Conservation (phyloP, 164 flowering plant species). For the Brasenia schreberi region DNA sequence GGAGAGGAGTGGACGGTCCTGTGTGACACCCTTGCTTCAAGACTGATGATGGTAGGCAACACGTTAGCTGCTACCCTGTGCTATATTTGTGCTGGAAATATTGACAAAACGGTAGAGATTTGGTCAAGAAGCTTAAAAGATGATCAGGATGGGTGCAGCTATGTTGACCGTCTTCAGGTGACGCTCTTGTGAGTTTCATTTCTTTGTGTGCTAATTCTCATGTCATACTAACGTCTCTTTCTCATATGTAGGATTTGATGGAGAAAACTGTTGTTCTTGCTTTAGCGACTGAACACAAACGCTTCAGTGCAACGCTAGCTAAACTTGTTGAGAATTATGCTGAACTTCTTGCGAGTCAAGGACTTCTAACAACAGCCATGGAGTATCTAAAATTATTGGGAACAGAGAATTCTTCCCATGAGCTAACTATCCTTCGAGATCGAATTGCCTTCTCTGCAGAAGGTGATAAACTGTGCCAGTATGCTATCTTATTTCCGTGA, state of each 20-base stretch:
- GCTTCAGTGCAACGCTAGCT: conserved; percentile 62
- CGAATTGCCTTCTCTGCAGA: conserved; percentile 58
- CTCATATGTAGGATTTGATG: conserved; percentile 65
- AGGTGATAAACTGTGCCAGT: conserved; percentile 28
- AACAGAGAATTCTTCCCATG: conserved; percentile 69
- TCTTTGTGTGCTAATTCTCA: background rate
- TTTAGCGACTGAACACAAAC: conserved; percentile 79
- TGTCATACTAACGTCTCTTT: background rate
- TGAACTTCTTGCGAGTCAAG: conserved; percentile 93
- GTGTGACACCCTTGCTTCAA: conserved; percentile 80
- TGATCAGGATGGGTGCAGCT: conserved; percentile 56
- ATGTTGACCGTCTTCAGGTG: conserved; percentile 91
- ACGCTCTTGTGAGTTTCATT: background rate
- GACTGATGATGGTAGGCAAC: conserved; percentile 57
- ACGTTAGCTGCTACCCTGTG: conserved; percentile 90
- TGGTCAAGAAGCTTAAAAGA: conserved; percentile 60
- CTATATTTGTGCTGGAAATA: conserved; percentile 90
- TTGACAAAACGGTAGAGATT: conserved; percentile 86
- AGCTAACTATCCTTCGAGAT: conserved; percentile 66
- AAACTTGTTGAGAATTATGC: conserved; percentile 93
- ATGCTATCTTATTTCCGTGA: background rate
- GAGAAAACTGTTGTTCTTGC: conserved; percentile 93
- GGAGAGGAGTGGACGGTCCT: conserved; percentile 72
- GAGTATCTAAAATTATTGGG: conserved; percentile 82
- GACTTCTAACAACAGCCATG: conserved; percentile 79